A percentile compares a stretch with the other conserved stretches of the same genome.
Evolutionary conservation across 495 filamentous ascomycete species (phyloP).

Genomic region (Penicillium chermesinum): DNA sequence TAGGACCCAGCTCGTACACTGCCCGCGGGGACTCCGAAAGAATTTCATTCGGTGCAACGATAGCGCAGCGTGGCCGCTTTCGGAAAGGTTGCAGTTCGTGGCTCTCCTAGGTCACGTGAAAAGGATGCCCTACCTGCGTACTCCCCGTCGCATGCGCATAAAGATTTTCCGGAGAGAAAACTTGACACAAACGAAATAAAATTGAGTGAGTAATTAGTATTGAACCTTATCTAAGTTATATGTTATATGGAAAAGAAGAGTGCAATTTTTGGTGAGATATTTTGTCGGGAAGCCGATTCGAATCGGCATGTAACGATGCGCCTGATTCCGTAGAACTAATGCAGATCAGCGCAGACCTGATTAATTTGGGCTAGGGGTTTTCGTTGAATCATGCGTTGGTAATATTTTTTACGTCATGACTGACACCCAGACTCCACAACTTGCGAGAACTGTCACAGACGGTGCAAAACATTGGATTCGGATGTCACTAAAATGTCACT

Average conservation of each 20-base stretch:
- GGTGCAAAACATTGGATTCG: too few relatives aligned
- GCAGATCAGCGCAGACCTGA: neutral
- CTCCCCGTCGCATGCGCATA: too few relatives aligned
- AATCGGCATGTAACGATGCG: slow-evolving; percentile 7
- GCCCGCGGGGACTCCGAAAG: too few relatives aligned
- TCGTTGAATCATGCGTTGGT: slow-evolving; percentile 5
- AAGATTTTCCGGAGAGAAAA: too few relatives aligned
- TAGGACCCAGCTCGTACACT: too few relatives aligned
- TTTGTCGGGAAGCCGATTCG: neutral
- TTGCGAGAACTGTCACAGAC: too few relatives aligned
- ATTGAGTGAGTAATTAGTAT: too few relatives aligned
- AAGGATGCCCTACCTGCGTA: slow-evolving; percentile 13
- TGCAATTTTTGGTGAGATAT: neutral
- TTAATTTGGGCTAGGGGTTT: slow-evolving; percentile 5
- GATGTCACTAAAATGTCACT: too few relatives aligned
- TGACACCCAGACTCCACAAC: too few relatives aligned
- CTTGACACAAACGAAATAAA: too few relatives aligned
- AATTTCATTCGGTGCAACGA: slow-evolving; percentile 8
- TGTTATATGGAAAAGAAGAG: too few relatives aligned
- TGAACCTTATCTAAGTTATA: too few relatives aligned
- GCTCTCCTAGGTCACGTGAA: slow-evolving; percentile 16
- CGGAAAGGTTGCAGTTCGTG: slow-evolving; percentile 23
- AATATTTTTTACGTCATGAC: slow-evolving; percentile 20
- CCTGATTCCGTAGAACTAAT: neutral
- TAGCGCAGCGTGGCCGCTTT: slow-evolving; percentile 13